Evolutionary conservation across 495 filamentous ascomycete genomes (phyloP).

Genomic region (Xylaria nigripes): DNA sequence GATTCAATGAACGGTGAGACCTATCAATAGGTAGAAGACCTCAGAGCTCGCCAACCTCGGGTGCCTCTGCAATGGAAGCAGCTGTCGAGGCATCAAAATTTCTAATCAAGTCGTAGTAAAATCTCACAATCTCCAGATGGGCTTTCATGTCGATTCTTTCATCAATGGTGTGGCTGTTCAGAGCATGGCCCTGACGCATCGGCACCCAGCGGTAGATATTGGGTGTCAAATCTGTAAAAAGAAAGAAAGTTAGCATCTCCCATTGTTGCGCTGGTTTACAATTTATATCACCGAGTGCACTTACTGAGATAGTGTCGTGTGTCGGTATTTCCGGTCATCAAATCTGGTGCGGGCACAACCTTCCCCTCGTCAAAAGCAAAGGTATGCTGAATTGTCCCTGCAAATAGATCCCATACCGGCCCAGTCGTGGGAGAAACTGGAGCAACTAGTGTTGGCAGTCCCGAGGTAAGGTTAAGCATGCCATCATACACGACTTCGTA

Average conservation of each 20-base stretch:
- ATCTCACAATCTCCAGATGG: slow-evolving; percentile 47
- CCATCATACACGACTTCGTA: slow-evolving; percentile 47
- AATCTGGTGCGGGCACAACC: slow-evolving; percentile 52
- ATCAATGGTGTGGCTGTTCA: slow-evolving; percentile 49
- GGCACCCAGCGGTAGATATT: slow-evolving; percentile 53
- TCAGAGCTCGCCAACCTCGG: slow-evolving; percentile 19
- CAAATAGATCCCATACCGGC: slow-evolving; percentile 40
- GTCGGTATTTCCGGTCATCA: slow-evolving; percentile 66
- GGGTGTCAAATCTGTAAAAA: slow-evolving; percentile 42
- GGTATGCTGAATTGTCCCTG: slow-evolving; percentile 53
- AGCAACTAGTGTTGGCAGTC: slow-evolving; percentile 39
- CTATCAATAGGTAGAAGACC: neutral
- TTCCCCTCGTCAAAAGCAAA: slow-evolving; percentile 46
- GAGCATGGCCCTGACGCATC: slow-evolving; percentile 37
- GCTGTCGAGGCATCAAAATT: slow-evolving; percentile 29
- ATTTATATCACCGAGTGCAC: slow-evolving; percentile 33
- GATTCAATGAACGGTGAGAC: no score
- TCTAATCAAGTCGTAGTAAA: slow-evolving; percentile 40
- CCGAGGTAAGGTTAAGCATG: slow-evolving; percentile 38
- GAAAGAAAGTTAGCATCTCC: slow-evolving; percentile 45
- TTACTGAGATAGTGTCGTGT: slow-evolving; percentile 42
- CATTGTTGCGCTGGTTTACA: slow-evolving; percentile 19
- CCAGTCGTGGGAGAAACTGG: slow-evolving; percentile 51
- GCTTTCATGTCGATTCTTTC: slow-evolving; percentile 46
- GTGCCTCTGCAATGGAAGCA: slow-evolving; percentile 6